Evolutionary conservation across 371 early-diverging fungal genomes (phyloP), one percentile per base, ranked within the genome.

Genomic region (Neoconidiobolus thromboides): DNA sequence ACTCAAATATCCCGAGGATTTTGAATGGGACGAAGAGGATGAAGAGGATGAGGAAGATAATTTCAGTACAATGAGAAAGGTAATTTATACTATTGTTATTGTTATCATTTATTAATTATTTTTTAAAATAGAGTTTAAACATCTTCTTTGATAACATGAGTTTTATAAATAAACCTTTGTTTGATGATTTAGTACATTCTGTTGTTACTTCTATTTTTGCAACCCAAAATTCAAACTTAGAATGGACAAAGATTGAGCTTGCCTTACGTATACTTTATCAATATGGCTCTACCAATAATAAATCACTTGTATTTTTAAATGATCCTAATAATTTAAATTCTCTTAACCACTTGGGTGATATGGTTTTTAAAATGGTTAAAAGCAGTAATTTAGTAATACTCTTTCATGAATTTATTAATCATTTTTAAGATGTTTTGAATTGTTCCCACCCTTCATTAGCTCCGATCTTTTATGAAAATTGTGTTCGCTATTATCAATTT

Each of bases 1-100:
- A 73, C 82, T 93, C 79, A 86, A 89, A 72, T 94, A 89, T 63
- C 81, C 89, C 65, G 83, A 84, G 42, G 93, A 83, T 42, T 74
- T 77, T 43, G 86, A 85, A 10, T 85, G 82, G 74, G 81, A 81
- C 48, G 80, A 79, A 43, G 82, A 76, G 38, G 85, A 81, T 36
- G 86, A 85, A 48, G 90, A 81, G 43, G 85, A 72, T 6, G 77
- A 89, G 62, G 90, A 86, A 55, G 84, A 82, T 0, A 61, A 81
- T 53, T 91, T 93, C 64, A 62, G 68, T 26, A 82, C 86, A 62
- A 68, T 89, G 72, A 78, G 93, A 55, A 83, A 85, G 75, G 86
- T 83, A 70, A 48, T 53, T 43, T 49, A 10, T 10, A 12, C 1
- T 49, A 14, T 5, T 5, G 12, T 57, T 57, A 12, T 64, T 26